These are phyloP conservation scores for Puya raimondii DNA, from an alignment of 176 grass and related monocot genomes.

Conservation along the genomic window DNA sequence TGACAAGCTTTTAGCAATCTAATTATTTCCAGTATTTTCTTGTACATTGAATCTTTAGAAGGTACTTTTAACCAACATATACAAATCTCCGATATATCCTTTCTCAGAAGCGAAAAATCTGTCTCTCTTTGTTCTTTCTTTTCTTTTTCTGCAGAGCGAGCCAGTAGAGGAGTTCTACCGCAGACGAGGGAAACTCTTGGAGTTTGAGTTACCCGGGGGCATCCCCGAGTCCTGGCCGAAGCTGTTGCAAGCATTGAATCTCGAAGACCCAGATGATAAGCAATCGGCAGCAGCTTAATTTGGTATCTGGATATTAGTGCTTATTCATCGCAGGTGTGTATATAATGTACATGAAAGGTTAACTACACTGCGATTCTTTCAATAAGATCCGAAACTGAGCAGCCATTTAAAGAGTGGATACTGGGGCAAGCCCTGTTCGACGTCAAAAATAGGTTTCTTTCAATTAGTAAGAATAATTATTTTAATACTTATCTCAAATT, in stretches of 20 bases:
- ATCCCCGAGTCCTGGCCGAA: slow-evolving; percentile 79
- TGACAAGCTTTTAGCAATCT: too few relatives aligned
- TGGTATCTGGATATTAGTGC: background rate
- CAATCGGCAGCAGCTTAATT: slow-evolving; percentile 53
- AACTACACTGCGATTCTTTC: background rate
- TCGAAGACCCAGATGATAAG: slow-evolving; percentile 54
- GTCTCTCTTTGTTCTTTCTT: background rate
- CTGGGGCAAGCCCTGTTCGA: too few relatives aligned
- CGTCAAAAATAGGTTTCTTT: too few relatives aligned
- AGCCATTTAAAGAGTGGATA: background rate
- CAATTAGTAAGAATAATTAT: too few relatives aligned
- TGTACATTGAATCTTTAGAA: too few relatives aligned
- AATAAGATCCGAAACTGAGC: background rate
- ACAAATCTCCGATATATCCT: too few relatives aligned
- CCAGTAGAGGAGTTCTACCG: slow-evolving; percentile 89
- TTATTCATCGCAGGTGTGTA: background rate
- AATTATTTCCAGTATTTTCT: too few relatives aligned
- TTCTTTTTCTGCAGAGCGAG: slow-evolving; percentile 37
- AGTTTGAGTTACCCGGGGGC: slow-evolving; percentile 86
- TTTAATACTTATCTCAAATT: too few relatives aligned
- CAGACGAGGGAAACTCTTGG: slow-evolving; percentile 56
- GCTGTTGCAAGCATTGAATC: slow-evolving; percentile 61
- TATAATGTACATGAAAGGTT: background rate
- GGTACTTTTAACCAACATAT: too few relatives aligned
- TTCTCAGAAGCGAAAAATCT: background rate